Conservation (phyloP, 108 stramenopile species). For the Seminavis robusta region DNA sequence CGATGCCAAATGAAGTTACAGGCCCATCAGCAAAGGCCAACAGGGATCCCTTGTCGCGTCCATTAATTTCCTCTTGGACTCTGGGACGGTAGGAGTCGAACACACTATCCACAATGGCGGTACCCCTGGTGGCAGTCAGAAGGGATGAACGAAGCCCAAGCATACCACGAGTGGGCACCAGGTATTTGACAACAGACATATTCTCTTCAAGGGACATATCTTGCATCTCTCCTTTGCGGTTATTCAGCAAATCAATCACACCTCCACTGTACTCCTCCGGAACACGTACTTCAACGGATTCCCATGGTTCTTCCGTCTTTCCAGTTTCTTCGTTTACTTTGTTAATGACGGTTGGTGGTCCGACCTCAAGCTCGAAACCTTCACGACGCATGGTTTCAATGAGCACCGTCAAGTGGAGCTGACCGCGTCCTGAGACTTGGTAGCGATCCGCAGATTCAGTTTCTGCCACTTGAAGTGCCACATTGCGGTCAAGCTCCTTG, state of each 20-base stretch:
- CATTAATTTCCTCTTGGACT: constrained; percentile 84
- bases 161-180: constrained; percentile 98
- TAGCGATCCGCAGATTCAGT: constrained; percentile 94
- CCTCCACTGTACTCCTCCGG: constrained; percentile 92
- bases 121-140: constrained; percentile 92
- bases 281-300: constrained; percentile 91
- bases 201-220: constrained; percentile 91
- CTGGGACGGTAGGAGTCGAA: constrained; percentile 91
- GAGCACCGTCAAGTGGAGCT: constrained; percentile 97
- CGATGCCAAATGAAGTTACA: constrained; percentile 89
- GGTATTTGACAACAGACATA: constrained; percentile 86
- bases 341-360: constrained; percentile 95
- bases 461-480: constrained; percentile 90
- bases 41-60: constrained; percentile 93
- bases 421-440: constrained; percentile 96
- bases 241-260: constrained; percentile 92
- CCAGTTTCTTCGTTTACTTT: constrained; percentile 89
- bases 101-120: constrained; percentile 93
- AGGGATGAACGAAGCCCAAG: constrained; percentile 92
- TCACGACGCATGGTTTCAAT: constrained; percentile 99
- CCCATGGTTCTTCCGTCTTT: constrained; percentile 91
- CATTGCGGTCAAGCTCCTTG: constrained; percentile 96
- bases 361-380: constrained; percentile 98
- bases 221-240: constrained; percentile 92
- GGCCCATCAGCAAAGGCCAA: constrained; percentile 91